These are phyloP conservation scores for Grigorovia humatica DNA, from an alignment of 805 yeast genomes.

Conservation along the genomic window DNA sequence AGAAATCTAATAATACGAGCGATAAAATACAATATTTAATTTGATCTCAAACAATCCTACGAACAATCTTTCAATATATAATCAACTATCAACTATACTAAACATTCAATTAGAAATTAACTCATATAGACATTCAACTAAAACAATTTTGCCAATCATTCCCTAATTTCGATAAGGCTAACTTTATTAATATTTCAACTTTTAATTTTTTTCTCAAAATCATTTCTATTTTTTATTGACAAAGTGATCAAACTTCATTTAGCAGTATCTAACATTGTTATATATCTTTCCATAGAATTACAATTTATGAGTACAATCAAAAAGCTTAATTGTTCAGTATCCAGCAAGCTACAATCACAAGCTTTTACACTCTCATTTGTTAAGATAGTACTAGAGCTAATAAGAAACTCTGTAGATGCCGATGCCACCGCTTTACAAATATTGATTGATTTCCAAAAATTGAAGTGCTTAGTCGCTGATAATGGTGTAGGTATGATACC, in stretches of 20 bases:
- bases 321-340: slow-evolving; percentile 10
- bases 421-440: slow-evolving; percentile 33
- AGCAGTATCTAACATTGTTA: not conserved
- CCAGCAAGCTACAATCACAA: slow-evolving; percentile 26
- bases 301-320: slow-evolving; percentile 5
- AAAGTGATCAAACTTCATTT: not conserved
- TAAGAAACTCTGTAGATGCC: slow-evolving; percentile 50
- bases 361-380: slow-evolving; percentile 28
- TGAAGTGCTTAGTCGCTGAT: slow-evolving; percentile 42
- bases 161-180: too few relatives aligned
- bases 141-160: too few relatives aligned
- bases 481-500: slow-evolving; percentile 61
- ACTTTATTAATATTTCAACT: too few relatives aligned
- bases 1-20: not conserved
- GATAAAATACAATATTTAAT: too few relatives aligned
- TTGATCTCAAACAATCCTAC: not conserved
- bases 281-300: not conserved
- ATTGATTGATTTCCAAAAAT: slow-evolving; percentile 26
- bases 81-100: not conserved
- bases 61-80: not conserved
- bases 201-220: too few relatives aligned
- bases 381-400: slow-evolving; percentile 39
- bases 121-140: too few relatives aligned
- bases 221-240: too few relatives aligned
- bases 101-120: not conserved